phyloP scores from a whole-genome alignment of 1,139 yeast species.

The Candida mesenterica region DNA sequence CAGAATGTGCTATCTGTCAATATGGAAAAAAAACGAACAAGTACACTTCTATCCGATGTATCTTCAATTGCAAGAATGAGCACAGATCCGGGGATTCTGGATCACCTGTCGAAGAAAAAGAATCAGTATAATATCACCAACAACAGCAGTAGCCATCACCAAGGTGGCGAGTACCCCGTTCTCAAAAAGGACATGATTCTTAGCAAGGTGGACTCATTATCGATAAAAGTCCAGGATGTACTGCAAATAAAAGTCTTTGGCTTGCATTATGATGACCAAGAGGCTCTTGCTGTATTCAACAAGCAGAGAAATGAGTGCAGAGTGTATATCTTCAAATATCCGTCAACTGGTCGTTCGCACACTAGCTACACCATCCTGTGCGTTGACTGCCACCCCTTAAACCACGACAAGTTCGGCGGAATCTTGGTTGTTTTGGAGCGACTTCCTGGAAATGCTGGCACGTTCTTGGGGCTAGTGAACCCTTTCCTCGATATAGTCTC shows the following conservation, averaged over 20 bases:
- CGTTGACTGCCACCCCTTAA: slow-evolving; percentile 41
- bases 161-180: slow-evolving; percentile 21
- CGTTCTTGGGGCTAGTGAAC: slow-evolving; percentile 47
- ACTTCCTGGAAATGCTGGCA: slow-evolving; percentile 23
- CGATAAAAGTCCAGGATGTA: slow-evolving; percentile 24
- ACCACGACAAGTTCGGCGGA: slow-evolving; percentile 35
- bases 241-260: slow-evolving; percentile 41
- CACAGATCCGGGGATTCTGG: slow-evolving; percentile 35
- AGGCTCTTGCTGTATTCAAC: slow-evolving; percentile 53
- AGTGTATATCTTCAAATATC: slow-evolving; percentile 49
- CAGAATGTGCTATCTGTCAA: slow-evolving; percentile 29
- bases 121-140: slow-evolving; percentile 4
- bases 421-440: slow-evolving; percentile 36
- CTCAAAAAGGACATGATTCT: slow-evolving; percentile 66
- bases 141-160: background rate
- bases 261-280: slow-evolving; percentile 51
- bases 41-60: slow-evolving; percentile 54
- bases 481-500: slow-evolving; percentile 65
- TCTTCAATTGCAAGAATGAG: slow-evolving; percentile 66
- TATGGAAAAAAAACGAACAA: slow-evolving; percentile 52
- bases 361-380: slow-evolving; percentile 37
- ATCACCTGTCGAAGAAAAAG: slow-evolving; percentile 20
- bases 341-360: slow-evolving; percentile 31
- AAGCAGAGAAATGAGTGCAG: slow-evolving; percentile 35
- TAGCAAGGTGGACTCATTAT: slow-evolving; percentile 54